These are phyloP conservation scores for Fulvia fulva DNA, from an alignment of 2,329 filamentous ascomycete genomes.

Conservation along the genomic window DNA sequence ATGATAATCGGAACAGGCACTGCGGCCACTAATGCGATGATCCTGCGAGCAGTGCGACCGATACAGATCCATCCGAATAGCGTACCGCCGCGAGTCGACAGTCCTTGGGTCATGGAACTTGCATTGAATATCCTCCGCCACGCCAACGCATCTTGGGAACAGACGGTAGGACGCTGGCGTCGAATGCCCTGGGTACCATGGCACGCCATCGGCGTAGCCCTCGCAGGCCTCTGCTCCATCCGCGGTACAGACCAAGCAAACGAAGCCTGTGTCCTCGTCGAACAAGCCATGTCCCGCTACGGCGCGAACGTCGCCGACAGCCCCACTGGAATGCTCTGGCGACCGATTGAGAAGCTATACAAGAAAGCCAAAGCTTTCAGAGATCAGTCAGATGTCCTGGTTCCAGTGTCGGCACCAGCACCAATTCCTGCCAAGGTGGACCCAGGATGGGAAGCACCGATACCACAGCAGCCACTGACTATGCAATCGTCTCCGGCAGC, in stretches of 20 bases:
- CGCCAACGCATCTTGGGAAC: conserved; percentile 21
- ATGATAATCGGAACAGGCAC: conserved; percentile 21
- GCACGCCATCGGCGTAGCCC: conserved; percentile 52
- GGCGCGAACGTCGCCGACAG: conserved; percentile 48
- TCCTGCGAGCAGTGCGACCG: conserved; percentile 31
- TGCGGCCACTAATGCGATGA: conserved; percentile 21
- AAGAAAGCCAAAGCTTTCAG: conserved; percentile 42
- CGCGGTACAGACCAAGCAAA: conserved; percentile 46
- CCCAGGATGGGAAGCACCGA: background rate
- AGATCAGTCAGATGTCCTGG: conserved; percentile 4
- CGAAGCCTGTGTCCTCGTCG: conserved; percentile 49
- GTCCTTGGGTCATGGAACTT: conserved; percentile 30
- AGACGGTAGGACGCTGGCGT: conserved; percentile 37
- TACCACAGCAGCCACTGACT: background rate
- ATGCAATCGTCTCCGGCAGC: background rate
- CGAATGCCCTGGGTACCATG: conserved; percentile 56
- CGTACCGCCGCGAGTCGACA: conserved; percentile 29
- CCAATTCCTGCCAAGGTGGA: background rate
- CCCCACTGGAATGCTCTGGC: conserved; percentile 50
- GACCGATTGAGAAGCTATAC: conserved; percentile 52
- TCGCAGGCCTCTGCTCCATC: conserved; percentile 51
- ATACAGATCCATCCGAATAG: conserved; percentile 24
- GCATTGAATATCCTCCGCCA: conserved; percentile 47
- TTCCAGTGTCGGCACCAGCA: background rate
- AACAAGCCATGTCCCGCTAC: conserved; percentile 44